These are phyloP conservation scores for Rhizopus sp. DNA, from an alignment of 371 early-diverging fungal genomes.

Conservation along the genomic window DNA sequence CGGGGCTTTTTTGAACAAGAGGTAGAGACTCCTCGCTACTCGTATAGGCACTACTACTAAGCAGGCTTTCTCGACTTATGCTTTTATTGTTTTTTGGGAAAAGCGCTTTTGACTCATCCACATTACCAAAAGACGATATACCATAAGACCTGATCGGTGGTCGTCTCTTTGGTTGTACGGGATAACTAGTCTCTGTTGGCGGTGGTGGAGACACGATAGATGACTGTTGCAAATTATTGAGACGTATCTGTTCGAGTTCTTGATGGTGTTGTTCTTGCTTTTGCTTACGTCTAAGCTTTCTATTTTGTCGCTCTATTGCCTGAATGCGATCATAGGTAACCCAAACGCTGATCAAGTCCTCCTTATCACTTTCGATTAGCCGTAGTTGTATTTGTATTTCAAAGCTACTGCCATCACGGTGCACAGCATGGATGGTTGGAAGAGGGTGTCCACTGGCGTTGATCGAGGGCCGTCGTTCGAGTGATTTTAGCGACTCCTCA, in stretches of 20 bases:
- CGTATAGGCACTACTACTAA: background rate
- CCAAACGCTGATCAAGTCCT: constrained; percentile 66
- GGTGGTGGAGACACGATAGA: too few relatives aligned
- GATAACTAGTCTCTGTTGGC: background rate
- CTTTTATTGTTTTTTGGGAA: constrained; percentile 16
- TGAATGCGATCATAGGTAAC: constrained; percentile 67
- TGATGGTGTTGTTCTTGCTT: background rate
- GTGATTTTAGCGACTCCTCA: constrained; percentile 10
- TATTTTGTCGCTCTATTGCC: constrained; percentile 16
- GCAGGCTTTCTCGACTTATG: background rate
- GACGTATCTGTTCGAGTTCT: background rate
- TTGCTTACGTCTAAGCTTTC: background rate
- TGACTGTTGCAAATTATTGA: too few relatives aligned
- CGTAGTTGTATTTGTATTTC: constrained; percentile 66
- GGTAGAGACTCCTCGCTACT: background rate
- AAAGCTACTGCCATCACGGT: constrained; percentile 65
- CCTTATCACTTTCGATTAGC: constrained; percentile 55
- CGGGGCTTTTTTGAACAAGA: constrained; percentile 10
- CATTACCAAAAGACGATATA: constrained; percentile 27
- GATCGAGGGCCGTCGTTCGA: constrained; percentile 18
- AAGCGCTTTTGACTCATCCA: constrained; percentile 11
- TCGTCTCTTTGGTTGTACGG: constrained; percentile 3
- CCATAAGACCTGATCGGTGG: constrained; percentile 26
- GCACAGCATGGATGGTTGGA: constrained; percentile 63
- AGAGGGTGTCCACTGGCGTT: constrained; percentile 22